phyloP scores from a whole-genome alignment of 1,139 yeast species.

The Hyphopichia burtonii region DNA sequence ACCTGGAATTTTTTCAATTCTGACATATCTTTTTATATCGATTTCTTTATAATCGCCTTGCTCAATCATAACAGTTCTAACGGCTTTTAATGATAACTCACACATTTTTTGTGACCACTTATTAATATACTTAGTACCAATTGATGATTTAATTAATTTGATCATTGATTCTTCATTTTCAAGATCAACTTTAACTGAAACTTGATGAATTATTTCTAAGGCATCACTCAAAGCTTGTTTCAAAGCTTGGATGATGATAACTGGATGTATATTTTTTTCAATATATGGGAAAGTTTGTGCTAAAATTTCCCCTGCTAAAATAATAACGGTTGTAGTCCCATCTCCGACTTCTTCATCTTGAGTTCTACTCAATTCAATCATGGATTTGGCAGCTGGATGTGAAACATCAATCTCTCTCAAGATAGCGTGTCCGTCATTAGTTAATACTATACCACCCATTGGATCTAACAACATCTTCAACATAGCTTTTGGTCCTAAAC shows the following conservation, averaged over 20 bases:
- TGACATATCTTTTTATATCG: conserved; percentile 88
- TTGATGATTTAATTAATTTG: conserved; percentile 81
- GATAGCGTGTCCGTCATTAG: conserved; percentile 97
- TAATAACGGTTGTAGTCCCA: conserved; percentile 95
- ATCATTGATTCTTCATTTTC: conserved; percentile 85
- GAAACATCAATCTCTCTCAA: conserved; percentile 87
- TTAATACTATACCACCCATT: conserved; percentile 96
- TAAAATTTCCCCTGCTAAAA: conserved; percentile 91
- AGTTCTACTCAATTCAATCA: conserved; percentile 95
- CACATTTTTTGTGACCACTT: conserved; percentile 96
- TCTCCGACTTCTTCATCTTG: conserved; percentile 99
- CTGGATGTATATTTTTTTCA: conserved; percentile 96
- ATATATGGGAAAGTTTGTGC: conserved; percentile 94
- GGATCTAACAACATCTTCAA: conserved; percentile 97
- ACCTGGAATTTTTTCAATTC: conserved; percentile 96
- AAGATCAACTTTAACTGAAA: conserved; percentile 81
- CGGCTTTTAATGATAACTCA: conserved; percentile 81
- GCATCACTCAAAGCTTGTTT: conserved; percentile 92
- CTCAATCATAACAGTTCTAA: conserved; percentile 72
- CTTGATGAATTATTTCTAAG: conserved; percentile 78
- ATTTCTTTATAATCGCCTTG: conserved; percentile 77
- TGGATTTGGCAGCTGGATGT: conserved; percentile 98
- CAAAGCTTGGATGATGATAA: conserved; percentile 89
- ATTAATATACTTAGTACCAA: conserved; percentile 92
- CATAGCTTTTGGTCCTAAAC: conserved; percentile 99